Evolutionary conservation across 768 basidiomycete species (phyloP).

Genomic region (Suillus brevipes): DNA sequence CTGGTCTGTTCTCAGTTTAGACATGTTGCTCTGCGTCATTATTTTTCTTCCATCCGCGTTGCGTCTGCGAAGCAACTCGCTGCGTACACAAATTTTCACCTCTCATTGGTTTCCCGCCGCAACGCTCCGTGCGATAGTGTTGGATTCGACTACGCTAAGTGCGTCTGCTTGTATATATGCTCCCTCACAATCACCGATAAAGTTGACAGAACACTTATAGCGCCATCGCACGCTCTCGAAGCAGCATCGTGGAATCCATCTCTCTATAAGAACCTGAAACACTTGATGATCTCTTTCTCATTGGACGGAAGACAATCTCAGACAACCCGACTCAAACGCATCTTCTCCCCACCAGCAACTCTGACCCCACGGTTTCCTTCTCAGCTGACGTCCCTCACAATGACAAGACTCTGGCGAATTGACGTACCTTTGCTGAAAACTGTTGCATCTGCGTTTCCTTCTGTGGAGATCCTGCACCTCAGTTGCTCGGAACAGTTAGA

Average conservation of each 20-base stretch:
- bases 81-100: slow-evolving; percentile 35
- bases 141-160: slow-evolving; percentile 51
- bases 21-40: slow-evolving; percentile 41
- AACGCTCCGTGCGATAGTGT: slow-evolving; percentile 17
- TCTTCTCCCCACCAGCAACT: slow-evolving; percentile 33
- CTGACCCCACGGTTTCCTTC: slow-evolving; percentile 21
- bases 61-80: slow-evolving; percentile 20
- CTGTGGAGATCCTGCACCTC: slow-evolving; percentile 49
- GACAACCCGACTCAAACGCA: slow-evolving; percentile 33
- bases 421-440: slow-evolving; percentile 47
- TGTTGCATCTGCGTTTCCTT: slow-evolving; percentile 49
- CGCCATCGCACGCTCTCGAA: slow-evolving; percentile 19
- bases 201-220: slow-evolving; percentile 22
- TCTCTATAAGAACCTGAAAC: slow-evolving; percentile 36
- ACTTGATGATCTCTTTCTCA: slow-evolving; percentile 43
- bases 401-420: slow-evolving; percentile 59
- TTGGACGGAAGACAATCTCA: slow-evolving; percentile 48
- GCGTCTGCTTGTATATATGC: slow-evolving; percentile 26
- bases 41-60: slow-evolving; percentile 25
- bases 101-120: slow-evolving; percentile 29
- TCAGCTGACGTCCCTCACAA: slow-evolving; percentile 46
- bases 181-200: background rate
- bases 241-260: slow-evolving; percentile 27
- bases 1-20: slow-evolving; percentile 45
- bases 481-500: slow-evolving; percentile 62